Base-by-base conservation (phyloP, 2,329 filamentous ascomycete species). In the Lachnellula cervina region DNA sequence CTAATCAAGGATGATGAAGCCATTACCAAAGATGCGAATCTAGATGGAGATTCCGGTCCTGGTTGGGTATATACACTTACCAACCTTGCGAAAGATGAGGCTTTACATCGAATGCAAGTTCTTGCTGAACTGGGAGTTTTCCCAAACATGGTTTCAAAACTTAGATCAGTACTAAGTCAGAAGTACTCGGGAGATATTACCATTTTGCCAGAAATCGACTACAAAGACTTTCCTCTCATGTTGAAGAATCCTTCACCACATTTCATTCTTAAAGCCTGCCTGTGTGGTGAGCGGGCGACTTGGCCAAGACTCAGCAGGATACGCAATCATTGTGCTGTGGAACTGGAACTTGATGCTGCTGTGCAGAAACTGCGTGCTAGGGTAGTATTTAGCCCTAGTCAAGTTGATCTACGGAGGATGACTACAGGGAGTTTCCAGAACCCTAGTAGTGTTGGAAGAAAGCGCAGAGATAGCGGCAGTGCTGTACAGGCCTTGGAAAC, bases 161-260 rank as follows among this genome's bases (percentile, higher is more conserved):
- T 86, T 21, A 81, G 84, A 43, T 92, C 89, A 1, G 84, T 97
- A 16, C 78, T 97, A 49, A 92, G 86, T 61, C 93, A 97, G 67
- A 90, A 88, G 61, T 97, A 97, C 67, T 92, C 89, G 2, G 93
- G 93, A 6, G 92, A 97, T 71, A 96, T 97, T 68, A 97, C 91
- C 45, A 96, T 97, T 52, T 78, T 96, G 34, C 92, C 92, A 0
- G 84, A 90, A 52, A 86, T 96, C 56, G 81, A 81, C 4, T 83
- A 88, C 51, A 79, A 84, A 7, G 87, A 95, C 59, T 81, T 95
- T 21, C 86, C 88, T 0, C 80, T 82, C 8, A 84, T 97, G 25
- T 76, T 97, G 45, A 87, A 81, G 60, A 97, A 97, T 56, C 93
- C 93, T 1, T 91, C 88, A 0, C 75, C 84, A 0, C 89, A 92